Conservation (phyloP, 768 basidiomycete genomes). For the Suillus subluteus region DNA sequence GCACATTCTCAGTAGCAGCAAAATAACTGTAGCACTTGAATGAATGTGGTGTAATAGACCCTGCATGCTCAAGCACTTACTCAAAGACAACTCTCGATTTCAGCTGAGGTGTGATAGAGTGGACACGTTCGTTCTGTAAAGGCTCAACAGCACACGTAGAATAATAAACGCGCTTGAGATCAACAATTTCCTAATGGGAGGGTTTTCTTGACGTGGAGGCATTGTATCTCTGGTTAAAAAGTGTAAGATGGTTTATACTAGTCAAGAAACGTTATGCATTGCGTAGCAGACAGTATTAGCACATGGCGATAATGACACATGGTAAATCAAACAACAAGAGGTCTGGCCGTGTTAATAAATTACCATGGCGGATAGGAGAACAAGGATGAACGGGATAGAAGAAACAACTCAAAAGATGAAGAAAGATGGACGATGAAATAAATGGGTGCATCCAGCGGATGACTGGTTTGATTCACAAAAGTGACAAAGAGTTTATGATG, state of each 20-base stretch:
- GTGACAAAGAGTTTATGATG: not conserved
- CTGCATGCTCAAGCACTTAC: not conserved
- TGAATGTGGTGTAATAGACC: not conserved
- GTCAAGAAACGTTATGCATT: conserved; percentile 4
- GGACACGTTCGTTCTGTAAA: too few species aligned
- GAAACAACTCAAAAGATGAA: conserved; percentile 2
- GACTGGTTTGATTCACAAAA: not conserved
- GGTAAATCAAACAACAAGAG: conserved; percentile 6
- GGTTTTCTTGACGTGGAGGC: not conserved
- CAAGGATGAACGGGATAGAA: conserved; percentile 5
- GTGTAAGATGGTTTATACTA: not conserved
- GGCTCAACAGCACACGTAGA: not conserved
- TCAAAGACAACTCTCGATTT: not conserved
- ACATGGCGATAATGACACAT: not conserved
- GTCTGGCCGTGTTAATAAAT: conserved; percentile 6
- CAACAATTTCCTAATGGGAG: not conserved
- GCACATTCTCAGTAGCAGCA: not conserved
- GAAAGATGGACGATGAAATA: conserved; percentile 3
- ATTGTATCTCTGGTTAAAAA: not conserved
- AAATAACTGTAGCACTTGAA: not conserved
- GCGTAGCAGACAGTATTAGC: not conserved
- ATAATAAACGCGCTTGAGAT: not conserved
- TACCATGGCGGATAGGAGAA: conserved; percentile 10
- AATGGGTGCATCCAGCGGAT: not conserved
- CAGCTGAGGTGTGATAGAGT: too few species aligned